These are phyloP conservation scores for Phanerodontia chrysosporium DNA, from an alignment of 768 basidiomycete genomes.

Conservation along the genomic window DNA sequence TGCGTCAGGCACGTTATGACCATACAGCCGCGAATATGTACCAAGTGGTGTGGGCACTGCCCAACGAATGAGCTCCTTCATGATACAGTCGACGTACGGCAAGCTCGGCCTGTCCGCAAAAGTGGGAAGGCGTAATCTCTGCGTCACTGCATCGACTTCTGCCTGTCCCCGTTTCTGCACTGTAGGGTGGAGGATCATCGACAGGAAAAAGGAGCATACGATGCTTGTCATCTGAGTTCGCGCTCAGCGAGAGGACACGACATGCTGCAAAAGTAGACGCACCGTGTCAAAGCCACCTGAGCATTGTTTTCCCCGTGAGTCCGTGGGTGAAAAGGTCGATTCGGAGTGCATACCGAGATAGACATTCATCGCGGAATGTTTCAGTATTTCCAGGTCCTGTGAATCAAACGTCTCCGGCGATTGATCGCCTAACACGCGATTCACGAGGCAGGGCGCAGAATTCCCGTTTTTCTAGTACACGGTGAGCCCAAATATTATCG, in stretches of 20 bases:
- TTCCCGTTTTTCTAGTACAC: not conserved
- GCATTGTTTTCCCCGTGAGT: not conserved
- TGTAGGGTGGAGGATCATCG: slow-evolving; percentile 57
- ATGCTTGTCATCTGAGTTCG: slow-evolving; percentile 44
- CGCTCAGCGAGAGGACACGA: too few relatives aligned
- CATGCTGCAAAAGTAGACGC: slow-evolving; percentile 2
- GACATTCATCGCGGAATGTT: not conserved
- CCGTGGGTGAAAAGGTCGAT: not conserved
- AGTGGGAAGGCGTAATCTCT: slow-evolving; percentile 49
- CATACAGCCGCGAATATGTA: slow-evolving; percentile 27
- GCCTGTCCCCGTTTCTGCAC: slow-evolving; percentile 51
- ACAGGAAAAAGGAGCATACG: slow-evolving; percentile 55
- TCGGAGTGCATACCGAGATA: slow-evolving; percentile 16
- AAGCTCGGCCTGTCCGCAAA: slow-evolving; percentile 49
- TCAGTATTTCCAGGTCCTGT: not conserved
- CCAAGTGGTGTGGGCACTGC: slow-evolving; percentile 44
- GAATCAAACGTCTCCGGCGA: not conserved
- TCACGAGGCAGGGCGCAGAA: not conserved
- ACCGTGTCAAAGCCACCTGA: slow-evolving; percentile 58
- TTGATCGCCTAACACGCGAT: not conserved
- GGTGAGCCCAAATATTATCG: not conserved
- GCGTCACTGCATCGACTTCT: slow-evolving; percentile 58
- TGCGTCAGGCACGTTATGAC: not conserved
- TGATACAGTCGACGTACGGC: slow-evolving; percentile 52
- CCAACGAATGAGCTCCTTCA: slow-evolving; percentile 53